Base-by-base conservation (phyloP, 1,284 basidiomycete species). In the Cutaneotrichosporon cavernicola region DNA sequence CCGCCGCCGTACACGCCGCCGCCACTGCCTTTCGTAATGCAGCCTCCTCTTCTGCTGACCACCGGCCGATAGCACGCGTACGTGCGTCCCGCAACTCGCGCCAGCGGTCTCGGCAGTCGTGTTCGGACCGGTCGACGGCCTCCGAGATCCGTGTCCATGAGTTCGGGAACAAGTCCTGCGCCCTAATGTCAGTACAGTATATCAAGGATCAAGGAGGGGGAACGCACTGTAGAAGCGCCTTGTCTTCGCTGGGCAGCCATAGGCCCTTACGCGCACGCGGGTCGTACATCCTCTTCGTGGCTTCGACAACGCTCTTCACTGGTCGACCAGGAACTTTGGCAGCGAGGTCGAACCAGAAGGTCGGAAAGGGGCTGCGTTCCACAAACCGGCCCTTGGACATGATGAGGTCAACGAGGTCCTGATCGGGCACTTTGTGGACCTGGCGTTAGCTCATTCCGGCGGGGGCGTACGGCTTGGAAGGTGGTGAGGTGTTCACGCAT, bases 101-200 rank as follows among this genome's bases (percentile, higher is more conserved):
- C 63, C 70, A 79, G 30, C 76, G 63, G 62, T 76, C 75, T 26
- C 76, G 53, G 64, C 77, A 79, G 62, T 77, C 77, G 36, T 64
- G 47, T 55, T 74, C 72, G 9, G 74, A 70, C 31, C 77, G 64
- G 53, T 75, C 75, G 22, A 79, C 74, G 4, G 68, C 60, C 2
- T 60, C 61, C 2, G 73, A 70, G 32, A 79, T 73, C 65, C 73
- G 75, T 13, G 63, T 64, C 77, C 77, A 79, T 61, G 72, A 61
- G 31, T 70, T 68, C 2, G 73, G 75, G 57, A 74, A 63, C 14
- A 65, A 32, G 49, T 68, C 63, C 58, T 73, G 73, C 18, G 73
- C 73, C 8, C 74, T 76, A 65, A 22, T 9, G 34, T 36, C 34
- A 56, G 36, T 16, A 4, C 38, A 3, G 22, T 43, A 14, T 5